A percentile compares a stretch with the other conserved stretches of the same genome.
These are phyloP conservation scores for Xylaria bambusicola DNA, from an alignment of 495 filamentous ascomycete genomes.

Conservation along the genomic window DNA sequence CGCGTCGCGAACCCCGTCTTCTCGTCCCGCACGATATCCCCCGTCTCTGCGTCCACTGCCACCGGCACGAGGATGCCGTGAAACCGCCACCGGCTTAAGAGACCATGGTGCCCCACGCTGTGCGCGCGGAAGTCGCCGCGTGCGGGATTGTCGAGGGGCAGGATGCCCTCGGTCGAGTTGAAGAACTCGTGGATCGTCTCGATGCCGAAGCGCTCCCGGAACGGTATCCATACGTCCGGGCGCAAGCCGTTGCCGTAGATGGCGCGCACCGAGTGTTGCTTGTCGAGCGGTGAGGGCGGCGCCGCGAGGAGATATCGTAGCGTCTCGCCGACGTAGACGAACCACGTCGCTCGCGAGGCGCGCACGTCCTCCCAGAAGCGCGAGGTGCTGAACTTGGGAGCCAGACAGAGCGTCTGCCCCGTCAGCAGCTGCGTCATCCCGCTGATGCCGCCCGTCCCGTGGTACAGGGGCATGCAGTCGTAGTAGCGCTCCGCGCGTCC, in stretches of 20 bases:
- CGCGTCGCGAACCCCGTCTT: slow-evolving; percentile 67
- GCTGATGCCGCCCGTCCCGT: slow-evolving; percentile 68
- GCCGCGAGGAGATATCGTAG: slow-evolving; percentile 73
- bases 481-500: slow-evolving; percentile 62
- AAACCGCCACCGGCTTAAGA: slow-evolving; percentile 52
- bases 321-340: slow-evolving; percentile 84
- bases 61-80: slow-evolving; percentile 64
- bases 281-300: slow-evolving; percentile 64
- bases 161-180: slow-evolving; percentile 65
- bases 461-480: slow-evolving; percentile 79
- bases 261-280: slow-evolving; percentile 62
- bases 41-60: slow-evolving; percentile 65
- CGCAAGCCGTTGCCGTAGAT: slow-evolving; percentile 80
- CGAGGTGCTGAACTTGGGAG: slow-evolving; percentile 67
- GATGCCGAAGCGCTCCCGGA: slow-evolving; percentile 65
- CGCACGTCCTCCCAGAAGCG: slow-evolving; percentile 76
- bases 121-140: slow-evolving; percentile 60
- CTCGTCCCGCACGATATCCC: slow-evolving; percentile 62
- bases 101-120: slow-evolving; percentile 73
- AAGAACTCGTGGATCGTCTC: slow-evolving; percentile 64
- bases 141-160: slow-evolving; percentile 59
- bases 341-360: slow-evolving; percentile 66
- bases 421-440: slow-evolving; percentile 55
- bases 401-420: slow-evolving; percentile 67
- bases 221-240: slow-evolving; percentile 73